phyloP scores from a whole-genome alignment of 768 basidiomycete genomes.

The Russula olivacea region DNA sequence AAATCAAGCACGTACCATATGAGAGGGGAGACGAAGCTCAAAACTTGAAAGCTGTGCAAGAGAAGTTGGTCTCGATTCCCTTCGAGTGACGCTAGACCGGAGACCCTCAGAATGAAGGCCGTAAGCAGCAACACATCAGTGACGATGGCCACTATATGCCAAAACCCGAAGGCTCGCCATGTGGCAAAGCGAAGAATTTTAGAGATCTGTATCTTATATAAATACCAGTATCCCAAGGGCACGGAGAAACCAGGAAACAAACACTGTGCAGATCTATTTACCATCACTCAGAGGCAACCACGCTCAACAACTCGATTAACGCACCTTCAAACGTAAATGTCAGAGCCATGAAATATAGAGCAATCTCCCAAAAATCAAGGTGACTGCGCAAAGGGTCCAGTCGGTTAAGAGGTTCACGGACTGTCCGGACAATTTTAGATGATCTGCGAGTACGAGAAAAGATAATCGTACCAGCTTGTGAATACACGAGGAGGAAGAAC shows the following conservation, averaged over 20 bases:
- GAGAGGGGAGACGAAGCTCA: constrained; percentile 83
- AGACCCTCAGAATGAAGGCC: constrained; percentile 69
- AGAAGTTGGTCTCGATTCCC: constrained; percentile 39
- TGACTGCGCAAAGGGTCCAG: constrained; percentile 46
- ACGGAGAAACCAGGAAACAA: constrained; percentile 10
- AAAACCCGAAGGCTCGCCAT: constrained; percentile 77
- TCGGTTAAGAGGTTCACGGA: constrained; percentile 71
- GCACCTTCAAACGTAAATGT: constrained; percentile 78
- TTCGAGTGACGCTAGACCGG: constrained; percentile 40
- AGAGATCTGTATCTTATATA: constrained; percentile 44
- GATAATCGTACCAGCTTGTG: constrained; percentile 61
- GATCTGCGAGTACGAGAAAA: background rate
- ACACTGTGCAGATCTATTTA: constrained; percentile 54
- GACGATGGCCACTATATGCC: constrained; percentile 62
- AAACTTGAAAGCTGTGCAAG: constrained; percentile 76
- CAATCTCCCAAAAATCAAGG: constrained; percentile 77
- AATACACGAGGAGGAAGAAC: constrained; percentile 72
- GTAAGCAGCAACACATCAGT: constrained; percentile 68
- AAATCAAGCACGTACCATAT: constrained; percentile 57
- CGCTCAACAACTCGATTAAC: constrained; percentile 20
- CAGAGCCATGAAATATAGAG: constrained; percentile 72
- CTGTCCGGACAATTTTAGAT: constrained; percentile 33
- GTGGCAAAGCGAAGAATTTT: constrained; percentile 70
- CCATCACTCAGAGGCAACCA: background rate
- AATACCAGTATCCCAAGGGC: background rate